phyloP scores from a whole-genome alignment of 2,329 filamentous ascomycete genomes.

The Aureobasidium uvarum region DNA sequence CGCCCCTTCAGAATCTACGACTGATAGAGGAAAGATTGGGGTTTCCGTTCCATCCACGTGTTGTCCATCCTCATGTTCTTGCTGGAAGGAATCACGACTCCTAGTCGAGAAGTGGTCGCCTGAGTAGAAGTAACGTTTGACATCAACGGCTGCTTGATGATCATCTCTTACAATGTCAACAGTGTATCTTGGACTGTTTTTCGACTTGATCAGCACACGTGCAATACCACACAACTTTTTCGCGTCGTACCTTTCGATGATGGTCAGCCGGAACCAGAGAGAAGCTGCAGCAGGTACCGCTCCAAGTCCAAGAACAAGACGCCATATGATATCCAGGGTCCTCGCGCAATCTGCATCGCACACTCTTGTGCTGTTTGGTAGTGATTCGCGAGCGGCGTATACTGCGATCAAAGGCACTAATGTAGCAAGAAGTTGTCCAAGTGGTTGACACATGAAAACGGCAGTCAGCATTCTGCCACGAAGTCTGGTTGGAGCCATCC shows the following conservation, averaged over 20 bases:
- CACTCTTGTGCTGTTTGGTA: background rate
- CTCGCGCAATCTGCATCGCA: background rate
- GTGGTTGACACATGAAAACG: constrained; percentile 46
- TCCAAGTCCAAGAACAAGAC: constrained; percentile 44
- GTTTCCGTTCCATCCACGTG: background rate
- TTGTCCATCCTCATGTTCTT: background rate
- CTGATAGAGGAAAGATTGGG: background rate
- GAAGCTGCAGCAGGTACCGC: constrained; percentile 42
- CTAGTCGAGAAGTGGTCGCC: constrained; percentile 35
- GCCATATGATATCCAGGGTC: constrained; percentile 41
- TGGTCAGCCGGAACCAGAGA: constrained; percentile 43
- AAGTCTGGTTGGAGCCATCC: constrained; percentile 37
- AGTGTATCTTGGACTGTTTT: constrained; percentile 39
- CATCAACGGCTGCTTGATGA: constrained; percentile 33
- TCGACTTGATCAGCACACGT: background rate
- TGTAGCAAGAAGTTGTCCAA: constrained; percentile 40
- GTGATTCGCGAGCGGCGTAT: background rate
- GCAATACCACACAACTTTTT: background rate
- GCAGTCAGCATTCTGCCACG: constrained; percentile 44
- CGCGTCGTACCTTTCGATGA: constrained; percentile 38
- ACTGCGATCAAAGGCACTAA: background rate
- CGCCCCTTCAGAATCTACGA: background rate
- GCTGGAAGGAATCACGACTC: constrained; percentile 30
- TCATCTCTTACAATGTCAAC: constrained; percentile 42
- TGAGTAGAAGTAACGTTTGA: constrained; percentile 24